These are phyloP conservation scores for Mycena filopes DNA, from an alignment of 768 basidiomycete genomes.

Conservation along the genomic window DNA sequence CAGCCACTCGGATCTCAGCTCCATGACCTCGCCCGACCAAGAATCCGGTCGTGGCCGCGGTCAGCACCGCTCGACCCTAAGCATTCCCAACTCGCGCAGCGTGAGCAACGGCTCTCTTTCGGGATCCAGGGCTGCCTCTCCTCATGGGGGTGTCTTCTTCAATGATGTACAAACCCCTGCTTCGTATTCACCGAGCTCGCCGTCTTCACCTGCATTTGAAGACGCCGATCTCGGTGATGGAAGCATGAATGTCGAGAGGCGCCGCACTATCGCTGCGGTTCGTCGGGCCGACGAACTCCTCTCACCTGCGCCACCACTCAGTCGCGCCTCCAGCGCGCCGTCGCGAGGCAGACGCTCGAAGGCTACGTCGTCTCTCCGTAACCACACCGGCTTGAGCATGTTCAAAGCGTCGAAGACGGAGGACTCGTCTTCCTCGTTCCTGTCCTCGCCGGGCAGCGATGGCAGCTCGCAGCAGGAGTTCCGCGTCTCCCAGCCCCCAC, in stretches of 20 bases:
- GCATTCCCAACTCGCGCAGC: constrained; percentile 32
- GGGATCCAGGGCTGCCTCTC: constrained; percentile 19
- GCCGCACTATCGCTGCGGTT: constrained; percentile 23
- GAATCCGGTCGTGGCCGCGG: constrained; percentile 32
- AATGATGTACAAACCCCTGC: constrained; percentile 18
- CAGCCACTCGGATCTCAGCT: constrained; percentile 29
- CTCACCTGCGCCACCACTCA: neutral
- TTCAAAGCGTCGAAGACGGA: constrained; percentile 26
- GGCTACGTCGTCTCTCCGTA: neutral
- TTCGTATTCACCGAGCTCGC: constrained; percentile 17
- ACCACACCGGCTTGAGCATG: constrained; percentile 9
- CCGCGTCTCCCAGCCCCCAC: constrained; percentile 18
- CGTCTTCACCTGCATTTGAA: constrained; percentile 30
- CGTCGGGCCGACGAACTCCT: constrained; percentile 16
- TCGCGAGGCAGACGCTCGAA: constrained; percentile 25
- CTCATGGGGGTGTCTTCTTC: constrained; percentile 11
- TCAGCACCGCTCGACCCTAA: constrained; percentile 26
- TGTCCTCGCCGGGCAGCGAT: constrained; percentile 10
- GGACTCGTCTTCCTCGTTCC: constrained; percentile 10
- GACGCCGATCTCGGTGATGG: constrained; percentile 23
- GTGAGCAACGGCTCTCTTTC: constrained; percentile 24
- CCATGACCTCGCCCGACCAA: constrained; percentile 4
- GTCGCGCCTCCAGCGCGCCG: constrained; percentile 27
- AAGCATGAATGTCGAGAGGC: constrained; percentile 16
- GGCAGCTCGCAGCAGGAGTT: constrained; percentile 26